Evolutionary conservation across 768 basidiomycete genomes (phyloP), one percentile per base, ranked within the genome.

Genomic region (Hysterangium stoloniferum): DNA sequence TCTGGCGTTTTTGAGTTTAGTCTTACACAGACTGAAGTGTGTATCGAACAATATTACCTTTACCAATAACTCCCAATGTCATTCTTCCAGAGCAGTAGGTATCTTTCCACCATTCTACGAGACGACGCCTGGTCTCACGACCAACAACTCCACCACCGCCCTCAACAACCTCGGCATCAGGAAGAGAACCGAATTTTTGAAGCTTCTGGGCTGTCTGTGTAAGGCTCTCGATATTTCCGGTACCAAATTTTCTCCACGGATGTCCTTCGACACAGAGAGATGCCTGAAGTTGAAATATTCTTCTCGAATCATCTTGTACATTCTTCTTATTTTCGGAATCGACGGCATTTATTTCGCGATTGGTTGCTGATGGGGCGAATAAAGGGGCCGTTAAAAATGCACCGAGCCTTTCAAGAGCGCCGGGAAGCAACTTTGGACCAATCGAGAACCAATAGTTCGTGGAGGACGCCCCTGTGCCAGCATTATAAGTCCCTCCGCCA

Each of bases 291-390:
- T 99, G 95, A 67, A 87, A 98, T 52, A 94, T 80, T n/a, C 95
- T 80, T 87, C 92, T 94, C 60, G 83, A 71, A 61, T 97, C 92
- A 2, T 75, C 70, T 63, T 95, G 94, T 41, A 87, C 79, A 62
- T 98, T 99, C 71, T 96, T 95, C 70, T 91, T 90, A 73, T 97
- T 84, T 64, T 99, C 96, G 0, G 91, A 95, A 64, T 99, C 86
- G 35, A 99, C 94, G 1, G 96, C 95, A 58, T 92, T 92, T 55
- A 96, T 74, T 68, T 99, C 95, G 28, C 92, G 80, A 24, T 79
- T 74, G 0, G 91, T 93, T 62, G 91, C 89, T 4, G 85, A 87
- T 0, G 86, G 79, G 1, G 80, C 64, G 61, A 99, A 98, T 35
- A 95, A 75, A 0, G 95, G 95, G n/a, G 80, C 85, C 56, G 87